Percentiles rank a stretch among this genome's conserved stretches.
Evolutionary conservation across 75 land plant genomes (phyloP).

Genomic region (Pinus taeda): DNA sequence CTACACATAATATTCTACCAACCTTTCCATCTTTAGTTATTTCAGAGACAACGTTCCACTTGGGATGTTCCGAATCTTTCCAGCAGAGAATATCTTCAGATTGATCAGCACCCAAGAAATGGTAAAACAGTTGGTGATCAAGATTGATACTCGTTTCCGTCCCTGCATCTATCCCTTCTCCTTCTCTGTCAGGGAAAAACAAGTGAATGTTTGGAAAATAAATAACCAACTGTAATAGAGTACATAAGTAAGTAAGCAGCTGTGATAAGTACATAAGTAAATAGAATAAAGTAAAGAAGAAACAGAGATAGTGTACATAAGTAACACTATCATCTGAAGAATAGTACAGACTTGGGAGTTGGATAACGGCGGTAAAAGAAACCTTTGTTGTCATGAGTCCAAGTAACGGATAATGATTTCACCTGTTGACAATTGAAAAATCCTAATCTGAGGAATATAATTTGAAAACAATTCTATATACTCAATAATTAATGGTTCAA

Average conservation of each 20-base stretch:
- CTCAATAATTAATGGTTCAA: neutral
- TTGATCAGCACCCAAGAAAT: conserved; percentile 89
- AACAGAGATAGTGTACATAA: too few relatives aligned
- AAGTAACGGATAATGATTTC: conserved; percentile 74
- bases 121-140: conserved; percentile 83
- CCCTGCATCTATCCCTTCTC: conserved; percentile 72
- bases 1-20: neutral
- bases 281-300: too few relatives aligned
- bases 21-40: conserved; percentile 97
- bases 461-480: neutral
- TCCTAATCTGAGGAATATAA: neutral
- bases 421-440: conserved; percentile 42
- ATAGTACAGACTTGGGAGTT: conserved; percentile 67
- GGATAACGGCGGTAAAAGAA: conserved; percentile 97
- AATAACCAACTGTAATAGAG: too few relatives aligned
- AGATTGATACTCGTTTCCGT: conserved; percentile 77
- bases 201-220: too few relatives aligned
- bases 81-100: conserved; percentile 94
- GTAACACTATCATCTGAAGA: neutral
- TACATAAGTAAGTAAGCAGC: too few relatives aligned
- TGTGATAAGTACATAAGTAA: too few relatives aligned
- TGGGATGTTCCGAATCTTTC: conserved; percentile 74
- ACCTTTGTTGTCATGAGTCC: conserved; percentile 97
- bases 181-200: conserved; percentile 29
- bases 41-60: conserved; percentile 36